phyloP scores from a whole-genome alignment of 306 rosid species.

The Glycine soja region DNA sequence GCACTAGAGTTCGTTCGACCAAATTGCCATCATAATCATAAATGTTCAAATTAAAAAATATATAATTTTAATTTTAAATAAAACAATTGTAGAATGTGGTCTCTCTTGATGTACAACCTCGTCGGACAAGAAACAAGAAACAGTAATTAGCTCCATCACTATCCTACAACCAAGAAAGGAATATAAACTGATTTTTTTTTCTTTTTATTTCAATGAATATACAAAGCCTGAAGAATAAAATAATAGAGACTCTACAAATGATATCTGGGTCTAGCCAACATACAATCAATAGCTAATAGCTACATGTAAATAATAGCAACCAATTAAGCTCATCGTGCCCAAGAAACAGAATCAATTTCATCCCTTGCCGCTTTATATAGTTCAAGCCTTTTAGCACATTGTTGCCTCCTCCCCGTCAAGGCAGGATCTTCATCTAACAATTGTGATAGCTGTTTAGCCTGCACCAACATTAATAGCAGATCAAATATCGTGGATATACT shows the following conservation, averaged over 20 bases:
- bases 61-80: neutral
- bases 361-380: constrained; percentile 96
- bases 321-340: constrained; percentile 66
- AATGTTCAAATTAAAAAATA: neutral
- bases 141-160: neutral
- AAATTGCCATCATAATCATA: neutral
- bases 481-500: neutral
- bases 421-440: constrained; percentile 94
- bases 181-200: constrained; percentile 12
- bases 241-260: constrained; percentile 25
- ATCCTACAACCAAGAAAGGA: neutral
- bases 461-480: constrained; percentile 24
- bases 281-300: constrained; percentile 31
- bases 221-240: constrained; percentile 16
- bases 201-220: constrained; percentile 4
- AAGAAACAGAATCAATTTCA: constrained; percentile 90
- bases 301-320: constrained; percentile 4
- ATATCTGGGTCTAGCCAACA: constrained; percentile 16
- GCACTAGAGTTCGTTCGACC: neutral
- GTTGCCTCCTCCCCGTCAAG: constrained; percentile 91
- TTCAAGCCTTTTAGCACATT: constrained; percentile 87
- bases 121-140: constrained; percentile 13
- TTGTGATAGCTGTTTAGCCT: constrained; percentile 77
- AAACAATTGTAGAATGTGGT: neutral
- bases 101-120: constrained; percentile 12